phyloP scores from a whole-genome alignment of 192 early-diverging fungal species.

The Podila horticola region DNA sequence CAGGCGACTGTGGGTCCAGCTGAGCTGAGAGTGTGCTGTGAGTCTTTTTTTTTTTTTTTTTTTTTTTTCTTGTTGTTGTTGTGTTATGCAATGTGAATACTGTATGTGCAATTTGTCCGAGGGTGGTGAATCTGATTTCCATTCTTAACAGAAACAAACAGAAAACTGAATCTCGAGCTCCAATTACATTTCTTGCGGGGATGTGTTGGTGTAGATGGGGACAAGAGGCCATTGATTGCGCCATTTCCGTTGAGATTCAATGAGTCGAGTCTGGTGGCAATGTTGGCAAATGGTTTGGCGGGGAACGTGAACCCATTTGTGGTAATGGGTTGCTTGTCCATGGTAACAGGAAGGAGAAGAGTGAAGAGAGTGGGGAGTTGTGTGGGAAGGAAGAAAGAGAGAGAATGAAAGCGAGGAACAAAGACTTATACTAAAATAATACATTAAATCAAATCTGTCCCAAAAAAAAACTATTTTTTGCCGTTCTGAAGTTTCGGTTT shows the following conservation, averaged over 20 bases:
- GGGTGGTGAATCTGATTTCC: too few species aligned
- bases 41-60: neutral
- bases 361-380: neutral
- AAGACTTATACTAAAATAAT: neutral
- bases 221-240: neutral
- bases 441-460: neutral
- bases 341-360: neutral
- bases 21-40: neutral
- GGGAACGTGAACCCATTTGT: slow-evolving; percentile 11
- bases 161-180: neutral
- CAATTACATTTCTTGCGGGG: slow-evolving; percentile 27
- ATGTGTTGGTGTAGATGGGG: slow-evolving; percentile 6
- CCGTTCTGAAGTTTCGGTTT: neutral
- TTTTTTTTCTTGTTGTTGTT: slow-evolving; percentile 2
- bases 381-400: neutral
- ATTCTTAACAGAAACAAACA: neutral
- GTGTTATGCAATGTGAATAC: too few species aligned
- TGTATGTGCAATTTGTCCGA: neutral
- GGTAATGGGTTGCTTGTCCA: neutral
- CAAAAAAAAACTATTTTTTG: neutral
- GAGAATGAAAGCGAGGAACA: neutral
- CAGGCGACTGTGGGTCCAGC: neutral
- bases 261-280: neutral
- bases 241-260: neutral
- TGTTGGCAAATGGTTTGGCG: neutral